Base-by-base conservation (phyloP, 768 basidiomycete genomes). In the Pulveroboletus sp. region DNA sequence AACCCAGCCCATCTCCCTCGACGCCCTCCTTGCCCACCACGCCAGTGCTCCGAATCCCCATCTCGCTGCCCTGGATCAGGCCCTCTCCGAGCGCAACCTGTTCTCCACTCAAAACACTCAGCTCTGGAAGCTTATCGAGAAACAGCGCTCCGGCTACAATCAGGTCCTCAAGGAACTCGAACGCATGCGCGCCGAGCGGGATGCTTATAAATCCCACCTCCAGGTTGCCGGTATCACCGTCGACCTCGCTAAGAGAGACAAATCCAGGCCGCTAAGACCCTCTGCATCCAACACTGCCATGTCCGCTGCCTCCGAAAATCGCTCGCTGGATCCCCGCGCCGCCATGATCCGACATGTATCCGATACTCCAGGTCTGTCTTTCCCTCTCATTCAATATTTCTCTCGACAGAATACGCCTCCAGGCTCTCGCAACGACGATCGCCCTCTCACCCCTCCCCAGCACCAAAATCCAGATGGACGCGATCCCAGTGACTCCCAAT, bases 121-220 rank as follows among this genome's bases (percentile, higher is more conserved):
- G 70, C 81, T 95, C 19, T 95, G 94, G 94, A 94, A 94, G 68
- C 78, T 94, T 53, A 85, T 95, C 63, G 91, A 94, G 76, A 94
- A 93, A 66, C 90, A 94, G 66, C 80, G 90, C 47, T 68, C 80
- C 19, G 88, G 84, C n/a, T 89, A 89, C 63, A 81, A 79, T 51
- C 82, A 87, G 48, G 80, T 90, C 47, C 73, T 87, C 65, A 89
- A 89, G 69, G 91, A 95, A 58, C 75, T 91, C 37, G 92, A 94
- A 56, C 81, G 93, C 46, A 79, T 95, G 43, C 77, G 93, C 13
- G 73, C 72, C 11, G 93, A 95, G 64, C 79, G 93, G 16, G 92
- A 94, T 60, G 64, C 75, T 9, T 87, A 74, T 46, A 71, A 71
- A 41, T 31, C 61, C n/a, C 65, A 65, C 36, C 58, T 69, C 11